Evolutionary conservation across 1,284 basidiomycete genomes (phyloP), one percentile per base, ranked within the genome.

Genomic region (Boletus smithii): DNA sequence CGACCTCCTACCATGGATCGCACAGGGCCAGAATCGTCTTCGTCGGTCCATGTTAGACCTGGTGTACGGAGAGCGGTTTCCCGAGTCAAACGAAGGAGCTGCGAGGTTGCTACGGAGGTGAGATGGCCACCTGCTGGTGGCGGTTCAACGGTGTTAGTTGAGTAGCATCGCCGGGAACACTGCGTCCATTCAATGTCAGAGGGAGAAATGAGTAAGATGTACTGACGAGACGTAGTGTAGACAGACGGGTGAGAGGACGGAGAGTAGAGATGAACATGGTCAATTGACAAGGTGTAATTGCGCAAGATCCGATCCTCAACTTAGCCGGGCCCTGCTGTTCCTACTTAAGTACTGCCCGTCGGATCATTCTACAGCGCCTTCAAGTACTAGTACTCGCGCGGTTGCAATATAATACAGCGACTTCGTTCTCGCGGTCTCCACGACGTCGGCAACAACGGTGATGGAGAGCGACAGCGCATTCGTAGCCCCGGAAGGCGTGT

Each of bases 401-500:
- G n/a, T n/a, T n/a, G n/a, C n/a, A n/a, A n/a, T n/a, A n/a, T n/a
- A n/a, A n/a, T n/a, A n/a, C n/a, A n/a, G n/a, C n/a, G n/a, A n/a
- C n/a, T n/a, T n/a, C 41, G 26, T 51, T 48, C 58, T 61, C 42
- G 59, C 60, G 53, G 55, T 54, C 24, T 26, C 45, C 22, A 54
- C 56, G 14, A 33, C 23, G 23, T 7, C 37, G 22, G 23, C 41
- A 35, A 18, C 42, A 16, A 8, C 40, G 35, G 23, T 49, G 42
- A 89, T 89, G 84, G 86, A 89, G 73, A 86, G 78, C 75, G 87
- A 88, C 46, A 76, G 77, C 48, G 85, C 85, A 17, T 90, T 91
- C 68, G 83, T 89, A 49, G 88, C 88, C 29, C 88, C 89, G 49
- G 89, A 91, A 67, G 89, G 88, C 58, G 86, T 90, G 45, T 91